A percentile compares a stretch with the other conserved stretches of the same genome.
Conservation (phyloP, 2,329 filamentous ascomycete genomes). For the Fusarium sp. region DNA sequence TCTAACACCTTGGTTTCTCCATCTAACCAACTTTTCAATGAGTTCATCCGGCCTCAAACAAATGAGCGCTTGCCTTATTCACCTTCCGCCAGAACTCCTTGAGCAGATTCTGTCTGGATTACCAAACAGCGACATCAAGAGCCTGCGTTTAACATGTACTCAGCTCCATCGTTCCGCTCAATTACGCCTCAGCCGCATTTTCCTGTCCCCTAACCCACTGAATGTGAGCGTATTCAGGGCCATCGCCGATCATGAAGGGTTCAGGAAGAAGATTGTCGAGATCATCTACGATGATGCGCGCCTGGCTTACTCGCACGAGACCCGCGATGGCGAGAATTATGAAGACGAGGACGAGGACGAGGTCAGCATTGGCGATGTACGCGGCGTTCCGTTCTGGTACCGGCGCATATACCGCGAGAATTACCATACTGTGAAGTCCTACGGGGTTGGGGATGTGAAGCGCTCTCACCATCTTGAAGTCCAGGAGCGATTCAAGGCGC, state of each 20-base stretch:
- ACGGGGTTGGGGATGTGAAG: not conserved
- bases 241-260: conserved; percentile 51
- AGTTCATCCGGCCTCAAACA: not conserved
- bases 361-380: not conserved
- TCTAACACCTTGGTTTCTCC: not conserved
- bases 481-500: not conserved
- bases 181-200: conserved; percentile 45
- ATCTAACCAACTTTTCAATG: not conserved
- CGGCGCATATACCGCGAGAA: not conserved
- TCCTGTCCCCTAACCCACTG: conserved; percentile 53
- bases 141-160: not conserved
- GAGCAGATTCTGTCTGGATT: not conserved
- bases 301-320: not conserved
- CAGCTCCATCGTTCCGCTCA: rapidly evolving
- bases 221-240: conserved; percentile 52
- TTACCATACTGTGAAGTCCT: not conserved
- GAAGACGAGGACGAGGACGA: not conserved
- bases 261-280: conserved; percentile 49
- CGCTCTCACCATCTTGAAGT: not conserved
- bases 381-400: not conserved
- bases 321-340: not conserved
- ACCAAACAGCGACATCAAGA: conserved; percentile 18
- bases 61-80: not conserved
- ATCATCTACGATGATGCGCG: conserved; percentile 55
- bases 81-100: conserved; percentile 7